Conservation (phyloP, 2,329 filamentous ascomycete species). For the Ilyonectria destructans region DNA sequence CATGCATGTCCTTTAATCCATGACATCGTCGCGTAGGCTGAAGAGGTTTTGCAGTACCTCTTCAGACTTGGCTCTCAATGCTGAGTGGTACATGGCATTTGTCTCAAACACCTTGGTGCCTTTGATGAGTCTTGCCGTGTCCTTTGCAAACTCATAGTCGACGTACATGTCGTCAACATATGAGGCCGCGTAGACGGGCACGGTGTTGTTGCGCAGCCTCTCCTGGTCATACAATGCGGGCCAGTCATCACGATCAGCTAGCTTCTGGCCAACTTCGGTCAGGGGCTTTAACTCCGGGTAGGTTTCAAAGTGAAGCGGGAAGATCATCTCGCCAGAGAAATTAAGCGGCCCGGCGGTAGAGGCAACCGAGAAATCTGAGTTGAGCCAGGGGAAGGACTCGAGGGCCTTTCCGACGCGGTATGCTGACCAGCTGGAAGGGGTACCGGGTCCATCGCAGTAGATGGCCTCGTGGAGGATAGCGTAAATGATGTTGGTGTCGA, state of each 20-base stretch:
- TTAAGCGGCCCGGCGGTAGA: conserved; percentile 70
- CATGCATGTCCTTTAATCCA: conserved; percentile 63
- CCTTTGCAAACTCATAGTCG: conserved; percentile 80
- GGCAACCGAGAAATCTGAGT: conserved; percentile 47
- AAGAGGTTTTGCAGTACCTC: conserved; percentile 86
- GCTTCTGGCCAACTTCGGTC: conserved; percentile 76
- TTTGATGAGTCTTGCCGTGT: conserved; percentile 83
- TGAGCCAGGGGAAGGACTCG: conserved; percentile 68
- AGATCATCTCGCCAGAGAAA: conserved; percentile 96
- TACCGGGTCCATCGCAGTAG: conserved; percentile 80
- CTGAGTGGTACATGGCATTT: conserved; percentile 91
- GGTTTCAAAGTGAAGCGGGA: conserved; percentile 86
- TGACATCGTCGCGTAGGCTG: conserved; percentile 78
- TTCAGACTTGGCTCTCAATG: conserved; percentile 79
- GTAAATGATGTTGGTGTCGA: conserved; percentile 87
- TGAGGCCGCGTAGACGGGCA: conserved; percentile 88
- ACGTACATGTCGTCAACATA: conserved; percentile 96
- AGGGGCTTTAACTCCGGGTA: conserved; percentile 83
- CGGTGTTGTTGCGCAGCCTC: conserved; percentile 82
- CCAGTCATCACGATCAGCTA: conserved; percentile 82
- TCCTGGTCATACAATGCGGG: conserved; percentile 82
- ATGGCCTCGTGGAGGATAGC: conserved; percentile 90
- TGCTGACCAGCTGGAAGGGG: conserved; percentile 83
- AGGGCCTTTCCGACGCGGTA: conserved; percentile 71
- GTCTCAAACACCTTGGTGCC: conserved; percentile 87